phyloP scores from a whole-genome alignment of 2,329 filamentous ascomycete genomes.

The Aureobasidium leucospermi region DNA sequence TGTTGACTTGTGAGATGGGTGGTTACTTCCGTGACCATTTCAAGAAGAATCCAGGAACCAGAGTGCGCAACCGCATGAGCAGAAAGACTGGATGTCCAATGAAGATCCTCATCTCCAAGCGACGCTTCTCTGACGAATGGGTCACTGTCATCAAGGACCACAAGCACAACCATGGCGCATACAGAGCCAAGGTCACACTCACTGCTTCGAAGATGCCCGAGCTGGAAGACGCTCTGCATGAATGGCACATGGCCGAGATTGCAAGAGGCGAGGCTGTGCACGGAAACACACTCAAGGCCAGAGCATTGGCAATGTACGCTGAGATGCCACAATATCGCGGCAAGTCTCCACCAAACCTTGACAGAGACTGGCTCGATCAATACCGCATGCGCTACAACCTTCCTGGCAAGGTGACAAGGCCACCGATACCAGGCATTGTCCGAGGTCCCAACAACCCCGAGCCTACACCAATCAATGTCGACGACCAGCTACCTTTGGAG shows the following conservation, averaged over 20 bases:
- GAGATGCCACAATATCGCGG: conserved; percentile 19
- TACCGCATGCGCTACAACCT: conserved; percentile 19
- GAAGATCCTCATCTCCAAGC: conserved; percentile 18
- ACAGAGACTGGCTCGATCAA: conserved; percentile 18
- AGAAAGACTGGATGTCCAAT: conserved; percentile 20
- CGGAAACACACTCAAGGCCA: conserved; percentile 20
- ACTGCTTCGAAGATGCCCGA: conserved; percentile 17
- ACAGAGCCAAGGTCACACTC: conserved; percentile 9
- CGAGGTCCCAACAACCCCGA: conserved; percentile 4
- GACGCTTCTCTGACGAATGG: conserved; percentile 18
- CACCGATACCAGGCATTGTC: conserved; percentile 9
- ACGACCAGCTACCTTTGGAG: conserved; percentile 7
- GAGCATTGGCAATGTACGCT: conserved; percentile 18
- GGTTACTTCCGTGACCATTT: conserved; percentile 19
- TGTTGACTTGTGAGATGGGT: conserved; percentile 18
- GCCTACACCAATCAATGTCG: conserved; percentile 4
- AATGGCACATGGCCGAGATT: conserved; percentile 19
- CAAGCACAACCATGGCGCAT: conserved; percentile 18
- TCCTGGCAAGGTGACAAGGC: conserved; percentile 13
- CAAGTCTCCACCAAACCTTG: conserved; percentile 17
- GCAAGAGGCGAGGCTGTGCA: conserved; percentile 17
- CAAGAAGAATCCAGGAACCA: conserved; percentile 17
- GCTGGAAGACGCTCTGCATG: conserved; percentile 17
- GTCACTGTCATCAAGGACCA: conserved; percentile 17
- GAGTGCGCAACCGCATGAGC: conserved; percentile 18